A percentile compares a stretch with the other conserved stretches of the same genome.
phyloP scores from a whole-genome alignment of 306 rosid species.

The Herpetospermum pedunculosum region DNA sequence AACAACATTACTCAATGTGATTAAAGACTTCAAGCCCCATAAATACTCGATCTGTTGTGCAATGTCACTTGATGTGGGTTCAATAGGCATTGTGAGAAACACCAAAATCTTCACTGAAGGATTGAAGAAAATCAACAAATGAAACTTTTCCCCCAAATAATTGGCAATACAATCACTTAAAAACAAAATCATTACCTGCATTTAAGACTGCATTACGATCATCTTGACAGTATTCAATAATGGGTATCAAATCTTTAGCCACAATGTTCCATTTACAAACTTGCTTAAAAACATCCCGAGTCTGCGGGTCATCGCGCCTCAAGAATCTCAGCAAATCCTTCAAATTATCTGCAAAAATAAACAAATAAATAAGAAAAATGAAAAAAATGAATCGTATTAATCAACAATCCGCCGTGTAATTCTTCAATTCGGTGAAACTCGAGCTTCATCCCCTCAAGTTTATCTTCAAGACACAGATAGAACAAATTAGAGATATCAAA shows the following conservation, averaged over 20 bases:
- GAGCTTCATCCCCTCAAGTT: background rate
- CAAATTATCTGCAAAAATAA: conserved; percentile 48
- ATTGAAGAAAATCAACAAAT: background rate
- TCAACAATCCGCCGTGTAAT: background rate
- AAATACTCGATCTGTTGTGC: conserved; percentile 72
- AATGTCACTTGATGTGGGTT: conserved; percentile 55
- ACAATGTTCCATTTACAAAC: conserved; percentile 82
- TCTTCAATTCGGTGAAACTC: background rate
- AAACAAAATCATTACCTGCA: conserved; percentile 31
- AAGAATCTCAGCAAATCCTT: conserved; percentile 85
- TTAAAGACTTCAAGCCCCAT: conserved; percentile 69
- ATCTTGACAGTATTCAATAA: conserved; percentile 48
- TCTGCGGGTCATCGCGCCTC: conserved; percentile 83
- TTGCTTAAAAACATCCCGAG: conserved; percentile 76
- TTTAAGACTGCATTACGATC: conserved; percentile 67
- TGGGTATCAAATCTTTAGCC: conserved; percentile 62
- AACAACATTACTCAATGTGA: conserved; percentile 45
- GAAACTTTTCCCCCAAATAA: background rate
- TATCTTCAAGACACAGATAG: background rate
- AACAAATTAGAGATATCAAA: background rate
- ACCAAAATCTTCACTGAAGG: conserved; percentile 78
- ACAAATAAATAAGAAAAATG: too few relatives aligned
- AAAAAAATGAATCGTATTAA: background rate
- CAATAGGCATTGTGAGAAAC: conserved; percentile 87
- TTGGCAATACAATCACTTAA: background rate